phyloP scores from a whole-genome alignment of 2,329 filamentous ascomycete species.

The Stachybotrys chlorohalonatus region DNA sequence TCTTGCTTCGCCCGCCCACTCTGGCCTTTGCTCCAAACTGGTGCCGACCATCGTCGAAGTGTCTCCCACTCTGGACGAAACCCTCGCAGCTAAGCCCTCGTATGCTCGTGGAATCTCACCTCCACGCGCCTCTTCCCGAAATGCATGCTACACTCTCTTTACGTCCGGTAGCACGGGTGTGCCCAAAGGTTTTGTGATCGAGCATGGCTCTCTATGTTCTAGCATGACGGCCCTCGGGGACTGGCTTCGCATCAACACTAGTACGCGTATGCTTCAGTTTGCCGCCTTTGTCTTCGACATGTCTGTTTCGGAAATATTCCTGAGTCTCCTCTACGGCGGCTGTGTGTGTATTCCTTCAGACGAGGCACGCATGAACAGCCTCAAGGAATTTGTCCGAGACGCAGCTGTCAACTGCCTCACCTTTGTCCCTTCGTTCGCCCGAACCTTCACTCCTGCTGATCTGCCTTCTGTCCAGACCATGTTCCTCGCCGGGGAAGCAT shows the following conservation, averaged over 20 bases:
- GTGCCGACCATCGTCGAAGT: not conserved
- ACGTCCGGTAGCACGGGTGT: slow-evolving; percentile 9
- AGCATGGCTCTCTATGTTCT: slow-evolving; percentile 4
- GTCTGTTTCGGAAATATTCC: slow-evolving; percentile 3
- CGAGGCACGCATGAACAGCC: slow-evolving; percentile 1
- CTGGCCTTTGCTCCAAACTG: not conserved
- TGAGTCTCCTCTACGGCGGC: slow-evolving; percentile 3
- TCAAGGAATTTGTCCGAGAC: slow-evolving; percentile 2
- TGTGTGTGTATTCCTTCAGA: slow-evolving; percentile 6
- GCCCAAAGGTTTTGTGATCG: slow-evolving; percentile 9
- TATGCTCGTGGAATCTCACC: not conserved
- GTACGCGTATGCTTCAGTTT: slow-evolving; percentile 4
- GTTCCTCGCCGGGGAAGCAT: slow-evolving; percentile 4
- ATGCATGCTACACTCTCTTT: slow-evolving; percentile 6
- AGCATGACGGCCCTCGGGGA: not conserved
- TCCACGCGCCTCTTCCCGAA: not conserved
- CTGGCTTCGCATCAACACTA: not conserved
- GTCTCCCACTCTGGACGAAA: not conserved
- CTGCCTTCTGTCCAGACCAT: slow-evolving; percentile 5
- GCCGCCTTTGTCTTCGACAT: slow-evolving; percentile 7
- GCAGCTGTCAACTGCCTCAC: slow-evolving; percentile 1
- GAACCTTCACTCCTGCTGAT: slow-evolving; percentile 1
- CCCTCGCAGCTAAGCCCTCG: not conserved
- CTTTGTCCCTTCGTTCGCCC: slow-evolving; percentile 4
- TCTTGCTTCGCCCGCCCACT: not conserved